Evolutionary conservation across 2,329 filamentous ascomycete species (phyloP), one percentile per base, ranked within the genome.

Genomic region (Fusarium foetens): DNA sequence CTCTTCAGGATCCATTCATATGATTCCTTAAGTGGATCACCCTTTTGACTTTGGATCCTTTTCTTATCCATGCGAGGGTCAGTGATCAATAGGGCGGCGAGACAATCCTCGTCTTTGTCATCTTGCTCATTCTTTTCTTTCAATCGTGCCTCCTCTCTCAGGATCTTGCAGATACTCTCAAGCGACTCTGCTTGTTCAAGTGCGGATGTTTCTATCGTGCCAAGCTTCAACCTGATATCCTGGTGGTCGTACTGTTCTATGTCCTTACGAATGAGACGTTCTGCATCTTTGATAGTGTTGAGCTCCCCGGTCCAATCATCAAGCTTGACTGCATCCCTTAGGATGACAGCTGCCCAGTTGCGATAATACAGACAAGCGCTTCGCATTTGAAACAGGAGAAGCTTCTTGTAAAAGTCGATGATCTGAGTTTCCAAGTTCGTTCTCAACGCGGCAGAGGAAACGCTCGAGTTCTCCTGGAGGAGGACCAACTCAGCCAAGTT

Each of bases 91-190:
- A 48, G 0, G 3, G 45, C 21, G 7, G 1, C 5, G 0, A 31
- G 27, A 6, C 45, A 48, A 0, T 31, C 21, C 3, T 6, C 9
- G 1, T 48, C 45, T 13, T 31, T n/a, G 3, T 31, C 45, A 2
- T 6, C 27, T 13, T 48, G 14, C 27, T 0, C 1, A 0, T 17
- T 48, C 27, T 48, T 48, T 13, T 17, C 10, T 3, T 17, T 17
- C 10, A 6, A 1, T 5, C 14, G 7, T 0, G 5, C 14, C 1
- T 48, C 45, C 3, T 48, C 45, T 3, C 45, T 17, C 0, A 48
- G 14, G 0, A 31, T 8, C 7, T 0, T 31, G 21, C 10, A 31
- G 3, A 48, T 31, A 0, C 0, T 0, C 1, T 31, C 27, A 0
- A 48, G 27, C 5, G 27, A 31, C 0, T 48, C 45, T 5, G 45